These are phyloP conservation scores for Boletus tomentosulus DNA, from an alignment of 768 basidiomycete species.

Conservation along the genomic window DNA sequence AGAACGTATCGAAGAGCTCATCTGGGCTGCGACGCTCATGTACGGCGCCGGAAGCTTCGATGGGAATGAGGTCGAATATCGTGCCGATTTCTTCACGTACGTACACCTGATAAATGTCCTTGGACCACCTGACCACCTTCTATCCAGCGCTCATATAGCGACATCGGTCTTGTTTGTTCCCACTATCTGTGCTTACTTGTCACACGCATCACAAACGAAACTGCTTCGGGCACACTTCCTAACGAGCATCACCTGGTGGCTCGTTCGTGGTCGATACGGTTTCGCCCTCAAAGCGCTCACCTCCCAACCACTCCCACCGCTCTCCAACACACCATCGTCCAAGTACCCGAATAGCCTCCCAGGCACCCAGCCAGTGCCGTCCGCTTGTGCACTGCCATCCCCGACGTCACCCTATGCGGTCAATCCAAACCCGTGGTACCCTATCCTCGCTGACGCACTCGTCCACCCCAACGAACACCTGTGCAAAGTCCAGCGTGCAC, in stretches of 20 bases:
- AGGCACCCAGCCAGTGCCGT: constrained; percentile 18
- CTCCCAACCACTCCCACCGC: constrained; percentile 24
- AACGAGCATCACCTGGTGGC: constrained; percentile 47
- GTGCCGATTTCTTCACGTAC: constrained; percentile 65
- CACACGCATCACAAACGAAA: constrained; percentile 53
- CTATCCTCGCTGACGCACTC: constrained; percentile 48
- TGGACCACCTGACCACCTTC: constrained; percentile 1
- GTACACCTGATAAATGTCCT: constrained; percentile 21
- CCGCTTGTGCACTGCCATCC: constrained; percentile 24
- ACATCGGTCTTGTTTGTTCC: constrained; percentile 64
- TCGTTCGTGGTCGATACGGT: constrained; percentile 51
- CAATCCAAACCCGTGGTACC: constrained; percentile 56
- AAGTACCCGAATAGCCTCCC: constrained; percentile 23
- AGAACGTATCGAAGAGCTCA: constrained; percentile 57
- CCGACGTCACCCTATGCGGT: constrained; percentile 33
- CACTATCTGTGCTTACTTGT: constrained; percentile 43
- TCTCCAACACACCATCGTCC: constrained; percentile 14
- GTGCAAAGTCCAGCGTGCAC: constrained; percentile 46
- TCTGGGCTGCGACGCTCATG: constrained; percentile 52
- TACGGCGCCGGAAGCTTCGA: constrained; percentile 60
- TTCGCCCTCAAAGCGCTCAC: constrained; percentile 52
- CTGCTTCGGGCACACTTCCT: constrained; percentile 60
- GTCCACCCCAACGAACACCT: constrained; percentile 58
- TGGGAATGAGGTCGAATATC: constrained; percentile 35
- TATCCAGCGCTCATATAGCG: constrained; percentile 60